These are phyloP conservation scores for Ophiostoma australiae DNA, from an alignment of 2,329 filamentous ascomycete species.

Conservation along the genomic window DNA sequence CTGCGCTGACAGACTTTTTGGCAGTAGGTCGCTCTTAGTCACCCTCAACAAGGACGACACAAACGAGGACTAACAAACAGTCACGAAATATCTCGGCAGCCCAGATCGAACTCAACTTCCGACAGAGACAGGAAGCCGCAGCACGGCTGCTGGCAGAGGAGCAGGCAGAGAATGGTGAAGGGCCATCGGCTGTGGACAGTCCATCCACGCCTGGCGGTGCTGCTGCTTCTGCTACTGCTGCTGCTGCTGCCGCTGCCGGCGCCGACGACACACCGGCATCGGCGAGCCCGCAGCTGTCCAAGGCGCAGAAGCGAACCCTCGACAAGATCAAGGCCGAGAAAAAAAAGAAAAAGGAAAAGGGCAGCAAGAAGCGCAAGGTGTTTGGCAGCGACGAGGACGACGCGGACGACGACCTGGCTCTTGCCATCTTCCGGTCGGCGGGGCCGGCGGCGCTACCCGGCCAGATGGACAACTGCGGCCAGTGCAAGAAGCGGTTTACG, in stretches of 20 bases:
- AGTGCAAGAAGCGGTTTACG: conserved; percentile 82
- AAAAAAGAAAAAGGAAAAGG: conserved; percentile 43
- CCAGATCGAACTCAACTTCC: conserved; percentile 49
- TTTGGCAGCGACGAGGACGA: conserved; percentile 36
- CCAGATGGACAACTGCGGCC: conserved; percentile 82
- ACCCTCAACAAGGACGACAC: background rate
- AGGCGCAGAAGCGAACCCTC: conserved; percentile 41
- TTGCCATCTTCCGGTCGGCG: conserved; percentile 43
- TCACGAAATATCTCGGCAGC: conserved; percentile 66
- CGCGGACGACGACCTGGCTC: conserved; percentile 48
- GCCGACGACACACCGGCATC: background rate
- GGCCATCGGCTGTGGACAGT: background rate
- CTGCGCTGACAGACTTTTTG: conserved; percentile 51
- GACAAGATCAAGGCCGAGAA: conserved; percentile 58
- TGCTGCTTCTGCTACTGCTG: background rate
- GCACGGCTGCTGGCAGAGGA: conserved; percentile 31
- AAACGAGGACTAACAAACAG: conserved; percentile 34
- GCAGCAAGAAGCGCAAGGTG: conserved; percentile 43
- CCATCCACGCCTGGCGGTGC: background rate
- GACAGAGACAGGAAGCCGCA: conserved; percentile 44
- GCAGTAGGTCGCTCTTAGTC: conserved; percentile 32
- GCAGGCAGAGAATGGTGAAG: conserved; percentile 26
- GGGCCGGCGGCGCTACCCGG: conserved; percentile 58
- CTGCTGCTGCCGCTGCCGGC: background rate
- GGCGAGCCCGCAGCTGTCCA: conserved; percentile 31